Conservation (phyloP, 2,329 filamentous ascomycete genomes). For the Orbilia blumenaviensis region DNA sequence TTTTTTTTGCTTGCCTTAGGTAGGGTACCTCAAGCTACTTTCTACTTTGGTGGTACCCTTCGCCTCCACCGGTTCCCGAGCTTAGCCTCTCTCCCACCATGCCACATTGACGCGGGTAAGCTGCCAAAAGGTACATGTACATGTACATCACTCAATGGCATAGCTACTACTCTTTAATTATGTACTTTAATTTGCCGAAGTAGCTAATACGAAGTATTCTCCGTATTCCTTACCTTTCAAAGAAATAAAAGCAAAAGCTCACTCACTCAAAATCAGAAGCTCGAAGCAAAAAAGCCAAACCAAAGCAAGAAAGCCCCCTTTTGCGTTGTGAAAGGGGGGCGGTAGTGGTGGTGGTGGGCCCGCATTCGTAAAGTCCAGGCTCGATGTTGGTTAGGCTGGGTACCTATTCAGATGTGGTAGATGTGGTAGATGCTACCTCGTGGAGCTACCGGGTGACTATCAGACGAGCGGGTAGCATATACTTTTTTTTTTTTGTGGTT, state of each 20-base stretch:
- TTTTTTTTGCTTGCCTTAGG: too few relatives aligned
- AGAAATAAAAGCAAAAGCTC: too few relatives aligned
- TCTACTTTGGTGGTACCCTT: too few relatives aligned
- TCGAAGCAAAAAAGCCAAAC: not conserved
- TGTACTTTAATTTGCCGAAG: too few relatives aligned
- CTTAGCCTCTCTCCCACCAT: too few relatives aligned
- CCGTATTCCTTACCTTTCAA: too few relatives aligned
- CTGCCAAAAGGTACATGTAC: too few relatives aligned
- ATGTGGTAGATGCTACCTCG: conserved; percentile 37
- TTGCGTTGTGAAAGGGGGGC: conserved; percentile 26
- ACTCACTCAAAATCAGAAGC: not conserved
- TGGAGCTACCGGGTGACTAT: conserved; percentile 4
- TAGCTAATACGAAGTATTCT: too few relatives aligned
- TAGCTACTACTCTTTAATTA: too few relatives aligned
- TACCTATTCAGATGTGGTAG: not conserved
- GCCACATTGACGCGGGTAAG: conserved; percentile 22
- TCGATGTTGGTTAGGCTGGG: conserved; percentile 13
- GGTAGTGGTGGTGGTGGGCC: not conserved
- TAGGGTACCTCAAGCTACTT: too few relatives aligned
- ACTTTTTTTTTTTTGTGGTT: too few relatives aligned
- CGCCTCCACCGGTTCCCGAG: not conserved
- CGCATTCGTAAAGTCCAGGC: conserved; percentile 31
- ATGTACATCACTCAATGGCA: too few relatives aligned
- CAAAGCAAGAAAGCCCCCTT: conserved; percentile 33
- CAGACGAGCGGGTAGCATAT: conserved; percentile 17